Evolutionary conservation across 2,329 filamentous ascomycete genomes (phyloP), one percentile per base, ranked within the genome.

Genomic region (Aspergillus quadrilineatus): DNA sequence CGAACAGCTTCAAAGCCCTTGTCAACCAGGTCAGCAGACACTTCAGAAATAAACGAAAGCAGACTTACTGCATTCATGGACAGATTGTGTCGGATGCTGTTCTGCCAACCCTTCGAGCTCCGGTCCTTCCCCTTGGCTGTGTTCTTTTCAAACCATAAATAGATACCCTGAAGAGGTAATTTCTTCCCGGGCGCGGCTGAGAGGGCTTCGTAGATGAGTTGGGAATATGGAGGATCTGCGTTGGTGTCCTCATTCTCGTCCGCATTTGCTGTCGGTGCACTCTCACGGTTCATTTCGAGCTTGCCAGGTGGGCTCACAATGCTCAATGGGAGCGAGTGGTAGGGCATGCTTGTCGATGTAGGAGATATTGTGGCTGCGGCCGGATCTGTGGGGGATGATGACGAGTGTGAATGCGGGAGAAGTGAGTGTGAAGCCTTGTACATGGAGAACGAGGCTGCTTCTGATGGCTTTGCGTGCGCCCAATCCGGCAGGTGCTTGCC

Each of bases 11-110:
- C 72, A 57, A 75, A 75, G n/a, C 70, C 72, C 72, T 22, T 75
- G 59, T 22, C 48, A 30, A 36, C 34, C 34, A n/a, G 29, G 34
- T 32, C 26, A 46, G 47, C 48, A 53, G 30, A 36, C 15, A 29
- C 22, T 22, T 22, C 15, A 15, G 32, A 42, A 44, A 37, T 28
- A 52, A 6, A 52, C 41, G 51, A 52, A 45, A 49, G 5, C 7
- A 1, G n/a, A 80, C 85, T 75, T 84, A 97, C 93, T 59, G 83
- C 82, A 66, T 97, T 97, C 92, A 97, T 97, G 47, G 91, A 96
- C 6, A 97, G 79, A 65, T 97, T 97, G 73, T 97, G 93, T 2
- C 93, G 85, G 62, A 97, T 95, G 70, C 90, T 96, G 73, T 97
- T 97, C 75, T 93, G 89, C 93, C 93, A 97, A 8, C 92, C 93